Base-by-base conservation (phyloP, 2,329 filamentous ascomycete species). In the Mycosphaerella sp. region DNA sequence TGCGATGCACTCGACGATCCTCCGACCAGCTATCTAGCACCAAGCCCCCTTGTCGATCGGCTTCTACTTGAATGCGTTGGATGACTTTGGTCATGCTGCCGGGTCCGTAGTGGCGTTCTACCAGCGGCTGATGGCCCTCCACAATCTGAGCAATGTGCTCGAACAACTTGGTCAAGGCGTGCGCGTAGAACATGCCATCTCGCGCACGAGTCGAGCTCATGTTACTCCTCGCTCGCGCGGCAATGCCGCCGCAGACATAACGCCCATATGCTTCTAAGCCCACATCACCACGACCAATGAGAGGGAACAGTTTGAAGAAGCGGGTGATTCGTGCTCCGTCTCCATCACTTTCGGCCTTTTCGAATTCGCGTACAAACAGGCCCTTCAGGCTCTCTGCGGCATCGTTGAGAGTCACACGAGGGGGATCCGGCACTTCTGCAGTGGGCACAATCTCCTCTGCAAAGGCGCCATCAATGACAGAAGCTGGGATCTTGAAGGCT, bases 131-230 rank as follows among this genome's bases (percentile, higher is more conserved):
- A 67, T 98, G 93, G 1, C 87, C 85, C 65, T 97, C 92, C 21
- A 98, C 85, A 60, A 98, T 96, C 68, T 95, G 89, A 2, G 93
- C 92, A 69, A 98, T 95, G 71, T 98, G 92, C 71, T 97, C 92
- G 68, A 98, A 98, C 45, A 98, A 74, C 67, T 89, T 91, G 4
- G 91, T 95, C 59, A 98, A 75, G 2, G 89, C 86, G 70, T 87
- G 92, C 41, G 87, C 91, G 69, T 95, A 97, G 75, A 96, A 95
- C 74, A 91, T 88, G 3, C 84, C 85, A 57, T 95, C 91, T 64
- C 82, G 86, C 48, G 76, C 74, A 61, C 82, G 82, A 8, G 75
- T 75, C 2, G 76, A 78, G 69, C 87, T 90, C 63, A 95, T 78
- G 65, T 88, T 95, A 40, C 81, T 79, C 48, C 93, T 83, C 17